Evolutionary conservation across 805 yeast species (phyloP), one percentile per base, ranked within the genome.

Genomic region (Tetrapisispora fleetii): DNA sequence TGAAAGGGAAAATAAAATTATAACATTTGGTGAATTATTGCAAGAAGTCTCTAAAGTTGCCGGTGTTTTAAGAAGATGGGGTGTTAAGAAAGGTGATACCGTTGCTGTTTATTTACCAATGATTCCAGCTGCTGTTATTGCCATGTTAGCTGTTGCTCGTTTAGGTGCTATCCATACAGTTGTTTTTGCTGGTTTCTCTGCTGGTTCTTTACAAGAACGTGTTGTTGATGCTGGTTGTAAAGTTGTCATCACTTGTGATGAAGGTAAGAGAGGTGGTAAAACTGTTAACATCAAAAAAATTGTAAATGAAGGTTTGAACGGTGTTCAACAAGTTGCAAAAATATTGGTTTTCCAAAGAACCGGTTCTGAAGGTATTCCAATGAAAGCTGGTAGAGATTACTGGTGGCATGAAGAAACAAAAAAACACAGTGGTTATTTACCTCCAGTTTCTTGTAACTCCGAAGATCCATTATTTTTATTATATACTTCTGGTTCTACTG

Each of bases 401-500:
- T 87, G 91, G 90, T 93, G 98, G 96, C 91, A 90, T 64, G 95
- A 88, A 61, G 95, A 87, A 68, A 72, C 79, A 56, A 77, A 71
- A 57, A 86, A 86, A 69, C 85, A 79, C 71, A 84, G 93, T 57
- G 81, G 85, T 52, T 91, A 90, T 72, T 73, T 76, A 58, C 93
- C 98, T 46, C 95, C 95, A 35, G 83, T 78, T 41, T 81, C 96
- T 39, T 95, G 89, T 50, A 78, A 81, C 64, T 67, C 96, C 44
- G 99, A 93, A 73, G 96, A 93, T 72, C 98, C 99, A 49, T 73
- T 93, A 59, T 93, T 93, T 76, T 73, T 93, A 70, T 80, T 93
- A 62, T 93, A 93, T 73, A 93, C 99, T 43, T 90, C 98, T 5
- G 99, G 99, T 52, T 90, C 98, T 35, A 93, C 99, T 32, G 98